Evolutionary conservation across 768 basidiomycete species (phyloP).

Genomic region (Phlegmacium glaucopus): DNA sequence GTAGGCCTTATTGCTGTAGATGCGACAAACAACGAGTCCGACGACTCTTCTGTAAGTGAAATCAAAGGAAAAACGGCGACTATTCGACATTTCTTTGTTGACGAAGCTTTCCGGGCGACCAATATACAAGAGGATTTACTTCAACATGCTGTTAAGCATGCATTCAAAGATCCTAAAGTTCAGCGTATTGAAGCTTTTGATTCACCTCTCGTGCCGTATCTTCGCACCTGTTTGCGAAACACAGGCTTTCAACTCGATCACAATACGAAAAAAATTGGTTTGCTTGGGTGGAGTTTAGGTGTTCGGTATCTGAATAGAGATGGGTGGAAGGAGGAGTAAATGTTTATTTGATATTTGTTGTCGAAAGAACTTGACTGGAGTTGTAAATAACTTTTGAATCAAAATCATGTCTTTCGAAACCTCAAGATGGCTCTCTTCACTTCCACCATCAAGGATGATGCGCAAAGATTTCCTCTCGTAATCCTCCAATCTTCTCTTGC

Average conservation of each 20-base stretch:
- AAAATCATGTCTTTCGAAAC: slow-evolving; percentile 7
- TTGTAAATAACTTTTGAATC: slow-evolving; percentile 2
- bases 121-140: slow-evolving; percentile 66
- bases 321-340: slow-evolving; percentile 36
- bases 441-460: slow-evolving; percentile 17
- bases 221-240: slow-evolving; percentile 38
- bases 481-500: slow-evolving; percentile 58
- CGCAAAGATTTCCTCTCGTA: slow-evolving; percentile 39
- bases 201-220: slow-evolving; percentile 51
- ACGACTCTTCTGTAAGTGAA: slow-evolving; percentile 17
- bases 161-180: slow-evolving; percentile 48
- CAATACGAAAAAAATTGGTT: slow-evolving; percentile 43
- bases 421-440: slow-evolving; percentile 21
- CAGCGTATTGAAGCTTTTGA: slow-evolving; percentile 43
- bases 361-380: neutral
- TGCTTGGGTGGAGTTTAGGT: slow-evolving; percentile 55
- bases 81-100: slow-evolving; percentile 75
- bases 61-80: slow-evolving; percentile 38
- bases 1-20: slow-evolving; percentile 73
- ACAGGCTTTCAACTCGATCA: slow-evolving; percentile 49
- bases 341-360: slow-evolving; percentile 2
- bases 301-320: slow-evolving; percentile 39
- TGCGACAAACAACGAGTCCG: slow-evolving; percentile 37
- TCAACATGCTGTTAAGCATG: slow-evolving; percentile 49
- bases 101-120: slow-evolving; percentile 55